Evolutionary conservation across 2,329 filamentous ascomycete species (phyloP), one percentile per base, ranked within the genome.

Genomic region (Alternaria sp.): DNA sequence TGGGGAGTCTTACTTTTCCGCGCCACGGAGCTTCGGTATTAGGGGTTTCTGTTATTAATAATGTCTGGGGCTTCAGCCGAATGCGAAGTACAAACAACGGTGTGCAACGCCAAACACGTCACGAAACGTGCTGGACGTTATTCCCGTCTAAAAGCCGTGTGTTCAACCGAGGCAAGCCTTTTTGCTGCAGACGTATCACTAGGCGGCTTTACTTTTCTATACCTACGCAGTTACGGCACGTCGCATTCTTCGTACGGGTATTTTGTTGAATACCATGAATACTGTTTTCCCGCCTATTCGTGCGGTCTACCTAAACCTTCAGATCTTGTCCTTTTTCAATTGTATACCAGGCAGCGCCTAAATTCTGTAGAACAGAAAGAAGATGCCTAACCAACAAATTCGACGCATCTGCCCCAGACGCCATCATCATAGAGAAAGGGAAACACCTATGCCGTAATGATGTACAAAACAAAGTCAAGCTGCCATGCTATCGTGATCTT

Each of bases 401-500:
- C 33, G 31, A 23, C 49, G 21, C 21, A 21, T 33, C 39, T 42
- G n/a, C 28, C 44, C 44, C 40, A 51, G 56, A 52, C 60, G 51
- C 60, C 56, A 34, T 41, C 37, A 48, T 61, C 41, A 8, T 31
- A 59, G 55, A 42, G 41, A 46, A 58, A 36, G 50, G 53, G 21
- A 49, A 52, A 62, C 54, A 44, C 34, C 33, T 53, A 49, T 62
- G 61, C 48, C 54, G 60, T 50, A 44, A 41, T 65, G 61, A 56
- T 72, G 56, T 69, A 72, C 68, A 72, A 62, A 61, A 48, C 56
- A 59, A 54, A 60, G 54, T 58, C 49, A 53, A 40, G 37, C 49
- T 56, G 41, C 56, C 56, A 59, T 59, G 58, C 58, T 56, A 61
- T 72, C 70, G 56, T 75, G 52, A 68, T 67, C 58, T 67, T 69